Evolutionary conservation across 169 alveolate species (phyloP).

Genomic region (Eimeria tenella): DNA sequence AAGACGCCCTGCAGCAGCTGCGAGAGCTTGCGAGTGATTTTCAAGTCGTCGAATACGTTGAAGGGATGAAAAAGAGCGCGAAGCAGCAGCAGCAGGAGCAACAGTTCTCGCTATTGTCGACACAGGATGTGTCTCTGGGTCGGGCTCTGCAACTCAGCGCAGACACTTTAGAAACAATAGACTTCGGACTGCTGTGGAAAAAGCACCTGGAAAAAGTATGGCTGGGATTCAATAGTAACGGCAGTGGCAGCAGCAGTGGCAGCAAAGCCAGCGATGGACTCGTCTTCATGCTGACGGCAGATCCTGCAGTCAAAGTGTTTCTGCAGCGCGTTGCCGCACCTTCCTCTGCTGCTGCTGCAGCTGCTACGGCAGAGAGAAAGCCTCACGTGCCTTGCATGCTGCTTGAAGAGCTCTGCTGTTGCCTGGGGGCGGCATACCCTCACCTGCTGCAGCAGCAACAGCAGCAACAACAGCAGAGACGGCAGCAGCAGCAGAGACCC

Average conservation of each 20-base stretch:
- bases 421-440: background rate
- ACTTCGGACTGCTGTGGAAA: slow-evolving; percentile 52
- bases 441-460: background rate
- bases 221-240: background rate
- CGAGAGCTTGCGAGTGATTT: slow-evolving; percentile 42
- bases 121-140: background rate
- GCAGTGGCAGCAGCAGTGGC: background rate
- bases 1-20: slow-evolving; percentile 54
- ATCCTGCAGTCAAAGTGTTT: slow-evolving; percentile 19
- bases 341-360: background rate
- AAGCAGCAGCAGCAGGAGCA: slow-evolving; percentile 14
- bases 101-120: background rate
- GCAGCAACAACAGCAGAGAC: background rate
- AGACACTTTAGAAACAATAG: slow-evolving; percentile 38
- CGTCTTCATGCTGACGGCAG: slow-evolving; percentile 37
- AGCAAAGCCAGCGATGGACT: slow-evolving; percentile 20
- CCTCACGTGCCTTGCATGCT: slow-evolving; percentile 28
- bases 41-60: slow-evolving; percentile 49
- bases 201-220: slow-evolving; percentile 44
- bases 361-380: background rate
- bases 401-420: slow-evolving; percentile 36
- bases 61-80: background rate
- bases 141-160: background rate
- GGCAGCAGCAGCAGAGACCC: background rate
- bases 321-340: slow-evolving; percentile 13